These are phyloP conservation scores for Fusarium succisae DNA, from an alignment of 2,329 filamentous ascomycete genomes.

Conservation along the genomic window DNA sequence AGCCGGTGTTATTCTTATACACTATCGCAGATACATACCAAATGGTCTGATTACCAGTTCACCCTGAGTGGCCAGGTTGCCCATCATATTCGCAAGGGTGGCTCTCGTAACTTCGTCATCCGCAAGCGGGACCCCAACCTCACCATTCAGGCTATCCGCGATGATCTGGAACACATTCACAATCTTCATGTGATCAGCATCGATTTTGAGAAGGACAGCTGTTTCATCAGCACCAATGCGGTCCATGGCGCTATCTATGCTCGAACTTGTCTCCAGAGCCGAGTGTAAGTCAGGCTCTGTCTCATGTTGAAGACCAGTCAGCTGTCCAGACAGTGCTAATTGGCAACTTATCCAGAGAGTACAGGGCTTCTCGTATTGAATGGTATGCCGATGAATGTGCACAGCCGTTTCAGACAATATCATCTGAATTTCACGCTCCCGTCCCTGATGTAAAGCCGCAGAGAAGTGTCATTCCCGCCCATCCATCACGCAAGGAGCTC, in stretches of 20 bases:
- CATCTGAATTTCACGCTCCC: not conserved
- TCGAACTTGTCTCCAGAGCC: slow-evolving; percentile 79
- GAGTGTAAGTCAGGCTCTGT: slow-evolving; percentile 52
- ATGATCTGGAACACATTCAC: slow-evolving; percentile 85
- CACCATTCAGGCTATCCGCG: slow-evolving; percentile 71
- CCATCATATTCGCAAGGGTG: slow-evolving; percentile 71
- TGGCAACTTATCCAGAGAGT: slow-evolving; percentile 60
- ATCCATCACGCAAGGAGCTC: slow-evolving; percentile 41
- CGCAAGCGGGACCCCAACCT: slow-evolving; percentile 65
- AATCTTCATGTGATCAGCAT: slow-evolving; percentile 77
- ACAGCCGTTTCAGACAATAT: slow-evolving; percentile 56
- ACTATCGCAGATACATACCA: slow-evolving; percentile 67
- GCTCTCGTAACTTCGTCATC: slow-evolving; percentile 79
- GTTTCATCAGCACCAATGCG: slow-evolving; percentile 79
- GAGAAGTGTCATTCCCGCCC: not conserved
- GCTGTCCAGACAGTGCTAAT: slow-evolving; percentile 21
- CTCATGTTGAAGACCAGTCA: not conserved
- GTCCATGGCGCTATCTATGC: slow-evolving; percentile 80
- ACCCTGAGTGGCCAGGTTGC: slow-evolving; percentile 69
- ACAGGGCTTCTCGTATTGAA: slow-evolving; percentile 75
- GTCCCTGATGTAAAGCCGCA: not conserved
- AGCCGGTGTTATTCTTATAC: not conserved
- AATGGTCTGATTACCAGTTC: slow-evolving; percentile 78
- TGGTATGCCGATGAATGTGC: slow-evolving; percentile 80
- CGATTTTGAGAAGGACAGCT: slow-evolving; percentile 65